Evolutionary conservation across 306 rosid genomes (phyloP).

Genomic region (Prinsepia uniflora): DNA sequence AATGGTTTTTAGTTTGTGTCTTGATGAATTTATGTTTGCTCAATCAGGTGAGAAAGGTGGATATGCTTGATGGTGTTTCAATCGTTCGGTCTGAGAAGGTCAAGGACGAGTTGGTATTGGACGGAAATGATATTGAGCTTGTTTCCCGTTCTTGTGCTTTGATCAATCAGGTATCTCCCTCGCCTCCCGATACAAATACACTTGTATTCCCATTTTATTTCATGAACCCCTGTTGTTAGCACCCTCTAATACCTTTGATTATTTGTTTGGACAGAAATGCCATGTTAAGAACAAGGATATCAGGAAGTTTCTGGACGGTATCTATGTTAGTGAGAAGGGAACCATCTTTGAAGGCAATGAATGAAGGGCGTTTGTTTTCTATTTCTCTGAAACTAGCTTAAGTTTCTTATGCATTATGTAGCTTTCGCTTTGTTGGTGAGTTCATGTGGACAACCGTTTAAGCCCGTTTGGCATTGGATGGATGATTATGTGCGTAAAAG

Average conservation of each 20-base stretch:
- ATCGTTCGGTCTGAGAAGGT: constrained; percentile 72
- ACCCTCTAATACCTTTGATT: not conserved
- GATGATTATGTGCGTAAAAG: constrained; percentile 22
- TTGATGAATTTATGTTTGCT: constrained; percentile 9
- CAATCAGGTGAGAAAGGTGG: constrained; percentile 73
- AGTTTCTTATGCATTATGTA: not conserved
- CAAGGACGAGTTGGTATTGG: constrained; percentile 69
- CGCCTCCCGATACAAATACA: not conserved
- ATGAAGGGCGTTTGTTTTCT: constrained; percentile 19
- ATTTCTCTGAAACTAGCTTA: constrained; percentile 9
- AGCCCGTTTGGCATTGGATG: constrained; percentile 21
- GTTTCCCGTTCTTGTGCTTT: constrained; percentile 72
- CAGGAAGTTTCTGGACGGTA: constrained; percentile 81
- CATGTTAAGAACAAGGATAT: constrained; percentile 85
- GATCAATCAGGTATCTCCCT: constrained; percentile 58
- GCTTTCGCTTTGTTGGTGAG: constrained; percentile 17
- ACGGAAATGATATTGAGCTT: constrained; percentile 76
- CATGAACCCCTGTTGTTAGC: not conserved
- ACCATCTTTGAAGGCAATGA: constrained; percentile 38
- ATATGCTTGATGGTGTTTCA: constrained; percentile 70
- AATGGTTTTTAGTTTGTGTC: not conserved
- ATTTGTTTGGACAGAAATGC: constrained; percentile 56
- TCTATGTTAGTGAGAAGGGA: constrained; percentile 80
- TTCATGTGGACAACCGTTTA: constrained; percentile 8
- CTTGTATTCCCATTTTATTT: not conserved